Evolutionary conservation across 2,329 filamentous ascomycete species (phyloP).

Genomic region (Penicillium sp.): DNA sequence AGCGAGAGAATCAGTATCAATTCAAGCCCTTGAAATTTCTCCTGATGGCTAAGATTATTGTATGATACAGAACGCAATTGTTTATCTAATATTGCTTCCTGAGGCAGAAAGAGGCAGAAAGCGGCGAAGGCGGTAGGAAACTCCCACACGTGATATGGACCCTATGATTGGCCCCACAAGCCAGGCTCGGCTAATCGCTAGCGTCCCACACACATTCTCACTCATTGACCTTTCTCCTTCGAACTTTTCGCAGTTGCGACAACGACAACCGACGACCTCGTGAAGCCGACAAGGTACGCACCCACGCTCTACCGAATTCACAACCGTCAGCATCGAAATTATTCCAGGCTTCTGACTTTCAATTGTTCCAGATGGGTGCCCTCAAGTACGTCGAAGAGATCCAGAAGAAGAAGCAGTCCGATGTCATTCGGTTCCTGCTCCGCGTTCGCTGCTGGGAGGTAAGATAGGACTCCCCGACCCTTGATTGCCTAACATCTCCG

Average conservation of each 20-base stretch:
- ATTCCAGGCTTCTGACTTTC: slow-evolving; percentile 20
- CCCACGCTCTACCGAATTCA: background rate
- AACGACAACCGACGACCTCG: slow-evolving; percentile 46
- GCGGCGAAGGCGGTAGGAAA: background rate
- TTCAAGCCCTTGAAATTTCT: too few species aligned
- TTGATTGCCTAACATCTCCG: slow-evolving; percentile 41
- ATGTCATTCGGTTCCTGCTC: slow-evolving; percentile 99
- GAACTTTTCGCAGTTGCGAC: slow-evolving; percentile 41
- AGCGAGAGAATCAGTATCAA: too few species aligned
- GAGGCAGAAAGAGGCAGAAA: background rate
- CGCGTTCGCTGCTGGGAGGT: slow-evolving; percentile 99
- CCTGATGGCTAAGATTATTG: background rate
- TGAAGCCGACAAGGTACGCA: slow-evolving; percentile 49
- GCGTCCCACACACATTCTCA: slow-evolving; percentile 46
- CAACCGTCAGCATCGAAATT: background rate
- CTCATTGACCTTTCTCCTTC: slow-evolving; percentile 33
- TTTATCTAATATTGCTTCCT: background rate
- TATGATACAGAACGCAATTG: background rate
- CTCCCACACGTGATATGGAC: background rate
- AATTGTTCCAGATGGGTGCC: slow-evolving; percentile 79
- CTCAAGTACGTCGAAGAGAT: slow-evolving; percentile 99
- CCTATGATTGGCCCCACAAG: slow-evolving; percentile 23
- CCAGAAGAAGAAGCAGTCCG: slow-evolving; percentile 99
- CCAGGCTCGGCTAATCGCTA: slow-evolving; percentile 43
- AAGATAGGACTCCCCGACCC: slow-evolving; percentile 43